phyloP scores from a whole-genome alignment of 371 early-diverging fungal species.

The Haplosporangium sp. region DNA sequence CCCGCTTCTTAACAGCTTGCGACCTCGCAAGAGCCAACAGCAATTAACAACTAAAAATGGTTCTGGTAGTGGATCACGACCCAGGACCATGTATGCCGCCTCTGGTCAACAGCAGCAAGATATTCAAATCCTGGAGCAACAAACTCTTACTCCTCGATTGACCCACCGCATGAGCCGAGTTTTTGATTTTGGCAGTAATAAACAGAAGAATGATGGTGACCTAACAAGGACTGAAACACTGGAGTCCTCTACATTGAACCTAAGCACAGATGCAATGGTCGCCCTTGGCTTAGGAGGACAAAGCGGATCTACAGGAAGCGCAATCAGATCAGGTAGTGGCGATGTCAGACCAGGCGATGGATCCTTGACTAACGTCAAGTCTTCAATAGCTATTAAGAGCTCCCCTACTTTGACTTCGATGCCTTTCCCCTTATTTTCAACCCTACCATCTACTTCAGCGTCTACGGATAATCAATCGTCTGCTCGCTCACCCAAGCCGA shows the following conservation, averaged over 20 bases:
- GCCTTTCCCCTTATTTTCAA: slow-evolving; percentile 11
- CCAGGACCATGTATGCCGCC: slow-evolving; percentile 33
- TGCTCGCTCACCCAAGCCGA: background rate
- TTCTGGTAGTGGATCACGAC: slow-evolving; percentile 8
- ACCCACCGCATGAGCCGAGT: slow-evolving; percentile 42
- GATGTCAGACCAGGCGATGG: slow-evolving; percentile 36
- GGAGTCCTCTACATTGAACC: slow-evolving; percentile 35
- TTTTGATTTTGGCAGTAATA: slow-evolving; percentile 31
- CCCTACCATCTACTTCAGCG: slow-evolving; percentile 8
- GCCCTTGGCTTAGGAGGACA: slow-evolving; percentile 43
- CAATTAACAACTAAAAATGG: slow-evolving; percentile 13
- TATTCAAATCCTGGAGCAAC: slow-evolving; percentile 7
- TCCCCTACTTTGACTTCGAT: slow-evolving; percentile 38
- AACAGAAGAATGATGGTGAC: slow-evolving; percentile 9
- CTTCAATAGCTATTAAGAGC: slow-evolving; percentile 54
- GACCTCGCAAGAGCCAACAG: slow-evolving; percentile 48
- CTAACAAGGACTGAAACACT: slow-evolving; percentile 22
- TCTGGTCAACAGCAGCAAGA: slow-evolving; percentile 16
- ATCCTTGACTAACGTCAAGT: slow-evolving; percentile 20
- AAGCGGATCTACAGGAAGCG: slow-evolving; percentile 32
- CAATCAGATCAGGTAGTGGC: slow-evolving; percentile 10
- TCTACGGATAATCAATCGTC: background rate
- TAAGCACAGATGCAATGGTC: slow-evolving; percentile 46
- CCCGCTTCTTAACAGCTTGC: slow-evolving; percentile 43
- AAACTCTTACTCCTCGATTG: slow-evolving; percentile 10